Conservation (phyloP, 148 eudicot genomes). For the Rheum nobile region DNA sequence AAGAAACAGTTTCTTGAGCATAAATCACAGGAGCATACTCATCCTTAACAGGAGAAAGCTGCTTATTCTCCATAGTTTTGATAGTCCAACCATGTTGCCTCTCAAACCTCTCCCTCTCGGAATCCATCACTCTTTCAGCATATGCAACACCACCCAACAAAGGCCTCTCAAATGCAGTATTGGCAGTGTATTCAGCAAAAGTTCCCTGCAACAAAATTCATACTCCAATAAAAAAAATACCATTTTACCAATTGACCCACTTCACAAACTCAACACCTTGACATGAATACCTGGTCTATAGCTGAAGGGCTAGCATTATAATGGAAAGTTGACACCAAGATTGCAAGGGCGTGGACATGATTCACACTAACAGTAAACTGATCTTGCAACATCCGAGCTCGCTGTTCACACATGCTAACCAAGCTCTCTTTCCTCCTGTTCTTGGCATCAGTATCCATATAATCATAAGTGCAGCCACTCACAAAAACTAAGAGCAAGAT, state of each 20-base stretch:
- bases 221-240: background rate
- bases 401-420: conserved; percentile 48
- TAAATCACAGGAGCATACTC: conserved; percentile 71
- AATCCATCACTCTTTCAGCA: conserved; percentile 42
- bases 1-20: conserved; percentile 61
- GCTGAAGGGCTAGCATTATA: conserved; percentile 43
- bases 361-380: conserved; percentile 63
- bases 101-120: conserved; percentile 63
- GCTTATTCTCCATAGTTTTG: conserved; percentile 47
- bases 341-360: conserved; percentile 66
- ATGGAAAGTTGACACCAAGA: conserved; percentile 48
- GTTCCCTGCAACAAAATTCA: conserved; percentile 30
- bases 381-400: conserved; percentile 65
- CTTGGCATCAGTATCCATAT: conserved; percentile 27
- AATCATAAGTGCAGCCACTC: conserved; percentile 16
- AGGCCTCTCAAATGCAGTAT: conserved; percentile 68
- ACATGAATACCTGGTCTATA: conserved; percentile 37
- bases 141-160: conserved; percentile 65
- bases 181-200: conserved; percentile 63
- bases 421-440: conserved; percentile 38
- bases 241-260: background rate
- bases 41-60: conserved; percentile 50
- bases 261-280: background rate
- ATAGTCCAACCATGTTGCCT: conserved; percentile 51
- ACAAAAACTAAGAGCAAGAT: conserved; percentile 12